Base-by-base conservation (phyloP, 129 eudicot species). In the Flaveria trinervia region DNA sequence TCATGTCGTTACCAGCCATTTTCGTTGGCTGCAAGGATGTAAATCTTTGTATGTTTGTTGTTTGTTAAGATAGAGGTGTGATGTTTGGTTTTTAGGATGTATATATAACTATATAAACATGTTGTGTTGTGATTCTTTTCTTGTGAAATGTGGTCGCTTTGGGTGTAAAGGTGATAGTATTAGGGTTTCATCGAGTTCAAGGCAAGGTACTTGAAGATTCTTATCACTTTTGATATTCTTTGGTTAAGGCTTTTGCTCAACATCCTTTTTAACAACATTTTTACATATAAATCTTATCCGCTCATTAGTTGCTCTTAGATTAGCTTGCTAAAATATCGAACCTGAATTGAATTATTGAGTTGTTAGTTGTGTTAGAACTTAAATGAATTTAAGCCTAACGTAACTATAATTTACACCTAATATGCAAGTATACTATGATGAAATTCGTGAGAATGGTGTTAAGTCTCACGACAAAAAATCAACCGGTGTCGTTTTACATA, bases 1-100 rank as follows among this genome's bases (percentile, higher is more conserved):
- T 86, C 82, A 86, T 77, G 71, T 83, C 86, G 61, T 66, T 83
- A 57, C 82, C 77, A 23, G 97, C 93, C 96, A 92, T 92, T 69
- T 87, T 75, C 25, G 25, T 9, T 60, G 70, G 82, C 69, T 78
- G 28, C 28, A 78, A 68, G 73, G 59, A 77, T 25, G 75, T 9
- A 43, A 23, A 59, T 14, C 9, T 17, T 2, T 8, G 9, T 14
- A 5, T 33, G 64, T 54, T 41, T 59, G 50, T 48, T 69, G 13
- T 57, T 9, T 72, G 68, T 36, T 25, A 61, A 60, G 45, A n/a
- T 60, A 68, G 16, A 30, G 50, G 52, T 77, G 54, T 17, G 30
- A 51, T 51, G 57, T 22, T 68, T 41, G 46, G 59, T 77, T 60
- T 30, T 3, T 22, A 13, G 78, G 73, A 72, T 79, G 39, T 41